phyloP scores from a whole-genome alignment of 1,139 yeast genomes.

The Hemisphaericaspora lyxosophila region DNA sequence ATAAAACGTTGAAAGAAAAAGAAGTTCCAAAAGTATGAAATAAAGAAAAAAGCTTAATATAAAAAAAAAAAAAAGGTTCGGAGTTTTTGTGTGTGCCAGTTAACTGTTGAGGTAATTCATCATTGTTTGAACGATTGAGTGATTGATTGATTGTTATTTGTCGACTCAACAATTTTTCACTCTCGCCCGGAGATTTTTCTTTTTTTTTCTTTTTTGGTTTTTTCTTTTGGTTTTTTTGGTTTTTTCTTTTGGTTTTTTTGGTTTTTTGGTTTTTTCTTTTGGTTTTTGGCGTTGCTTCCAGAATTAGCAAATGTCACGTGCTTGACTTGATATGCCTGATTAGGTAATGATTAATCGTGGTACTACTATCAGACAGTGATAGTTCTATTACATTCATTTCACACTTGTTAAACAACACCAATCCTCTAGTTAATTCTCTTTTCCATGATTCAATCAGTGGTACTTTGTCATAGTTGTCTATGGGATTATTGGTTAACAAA shows the following conservation, averaged over 20 bases:
- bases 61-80: too few relatives aligned
- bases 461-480: constrained; percentile 8
- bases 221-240: too few relatives aligned
- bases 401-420: constrained; percentile 53
- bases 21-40: not conserved
- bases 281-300: too few relatives aligned
- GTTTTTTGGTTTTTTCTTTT: not conserved
- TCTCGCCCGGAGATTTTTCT: too few relatives aligned
- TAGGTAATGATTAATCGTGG: not conserved
- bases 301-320: not conserved
- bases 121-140: too few relatives aligned
- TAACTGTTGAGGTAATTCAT: too few relatives aligned
- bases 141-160: too few relatives aligned
- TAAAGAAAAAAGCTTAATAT: too few relatives aligned
- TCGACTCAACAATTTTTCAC: too few relatives aligned
- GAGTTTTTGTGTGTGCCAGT: too few relatives aligned
- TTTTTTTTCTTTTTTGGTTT: too few relatives aligned
- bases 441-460: constrained; percentile 25
- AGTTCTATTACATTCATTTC: constrained; percentile 49
- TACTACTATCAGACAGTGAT: constrained; percentile 12
- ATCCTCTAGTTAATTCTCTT: constrained; percentile 54
- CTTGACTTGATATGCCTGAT: not conserved
- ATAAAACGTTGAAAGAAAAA: not conserved
- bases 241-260: too few relatives aligned
- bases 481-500: constrained; percentile 18